These are phyloP conservation scores for Kodamaea sp. DNA, from an alignment of 1,139 yeast genomes.

Conservation along the genomic window DNA sequence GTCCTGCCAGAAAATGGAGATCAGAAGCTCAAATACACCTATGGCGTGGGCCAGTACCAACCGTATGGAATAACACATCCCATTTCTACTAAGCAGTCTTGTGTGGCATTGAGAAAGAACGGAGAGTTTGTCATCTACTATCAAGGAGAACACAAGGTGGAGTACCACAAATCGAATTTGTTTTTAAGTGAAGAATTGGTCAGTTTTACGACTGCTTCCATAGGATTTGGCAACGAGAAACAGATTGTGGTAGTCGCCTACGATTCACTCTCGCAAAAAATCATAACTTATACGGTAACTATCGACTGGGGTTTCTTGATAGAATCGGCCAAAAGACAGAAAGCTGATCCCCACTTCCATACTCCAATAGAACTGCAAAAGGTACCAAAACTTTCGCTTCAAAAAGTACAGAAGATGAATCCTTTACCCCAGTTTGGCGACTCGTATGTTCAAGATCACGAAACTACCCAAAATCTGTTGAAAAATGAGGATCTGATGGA, in stretches of 20 bases:
- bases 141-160: conserved; percentile 64
- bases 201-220: conserved; percentile 49
- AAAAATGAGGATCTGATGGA: conserved; percentile 22
- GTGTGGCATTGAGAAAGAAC: conserved; percentile 62
- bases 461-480: conserved; percentile 1
- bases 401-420: conserved; percentile 31
- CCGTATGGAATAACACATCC: conserved; percentile 73
- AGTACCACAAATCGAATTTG: conserved; percentile 43
- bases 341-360: conserved; percentile 51
- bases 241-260: conserved; percentile 50
- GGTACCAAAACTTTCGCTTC: conserved; percentile 26
- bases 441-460: conserved; percentile 13
- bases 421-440: conserved; percentile 22
- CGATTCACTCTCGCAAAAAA: conserved; percentile 37
- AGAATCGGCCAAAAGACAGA: conserved; percentile 50
- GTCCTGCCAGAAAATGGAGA: conserved; percentile 18
- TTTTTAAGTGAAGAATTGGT: conserved; percentile 24
- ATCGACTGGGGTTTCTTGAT: conserved; percentile 65
- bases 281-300: conserved; percentile 48
- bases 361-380: conserved; percentile 47
- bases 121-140: conserved; percentile 62
- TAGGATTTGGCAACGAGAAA: conserved; percentile 60
- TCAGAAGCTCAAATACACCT: conserved; percentile 38
- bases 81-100: conserved; percentile 66
- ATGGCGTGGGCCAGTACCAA: conserved; percentile 59